Evolutionary conservation across 805 yeast species (phyloP), one percentile per base, ranked within the genome.

Genomic region (Metschnikowia rubicola): DNA sequence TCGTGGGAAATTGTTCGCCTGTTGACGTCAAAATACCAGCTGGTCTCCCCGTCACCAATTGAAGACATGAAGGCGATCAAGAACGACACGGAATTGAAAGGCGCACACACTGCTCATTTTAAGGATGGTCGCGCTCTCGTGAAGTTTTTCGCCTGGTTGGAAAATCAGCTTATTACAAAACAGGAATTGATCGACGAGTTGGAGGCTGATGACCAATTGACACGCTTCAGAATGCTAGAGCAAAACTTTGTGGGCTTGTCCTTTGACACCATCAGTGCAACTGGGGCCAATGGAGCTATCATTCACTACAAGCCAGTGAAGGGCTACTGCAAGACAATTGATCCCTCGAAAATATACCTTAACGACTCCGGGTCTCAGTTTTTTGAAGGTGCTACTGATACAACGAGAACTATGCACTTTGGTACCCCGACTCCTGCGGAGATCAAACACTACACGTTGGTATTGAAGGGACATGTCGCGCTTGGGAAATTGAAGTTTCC

Each of bases 211-310:
- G 75, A 78, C 11, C 73, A 77, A 60, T 54, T 65, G 53, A 52
- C 70, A 19, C 62, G 62, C 43, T 66, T 65, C 56, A 64, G 75
- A 54, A 47, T 68, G 43, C 55, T 64, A 50, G 79, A 75, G 48
- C 66, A 71, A 35, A 67, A 76, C 51, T 81, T 77, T 58, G 74
- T 69, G 17, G 94, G 91, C 0, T 74, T 81, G 38, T 82, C 89
- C 3, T 86, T 86, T 63, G 82, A 79, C 41, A 86, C 94, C 0
- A 86, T 86, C 40, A 80, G 88, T 43, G 79, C 90, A 5, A 74
- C 88, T 1, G 94, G 92, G 0, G 72, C 88, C 10, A 86, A 86
- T 61, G 87, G 88, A 8, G 87, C 94, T 1, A 71, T 86, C 30
- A 84, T 87, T 50, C 95, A 87, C 62, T 87, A 87, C 62, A 68